Evolutionary conservation across 345 rosid species (phyloP).

Genomic region (Adansonia digitata): DNA sequence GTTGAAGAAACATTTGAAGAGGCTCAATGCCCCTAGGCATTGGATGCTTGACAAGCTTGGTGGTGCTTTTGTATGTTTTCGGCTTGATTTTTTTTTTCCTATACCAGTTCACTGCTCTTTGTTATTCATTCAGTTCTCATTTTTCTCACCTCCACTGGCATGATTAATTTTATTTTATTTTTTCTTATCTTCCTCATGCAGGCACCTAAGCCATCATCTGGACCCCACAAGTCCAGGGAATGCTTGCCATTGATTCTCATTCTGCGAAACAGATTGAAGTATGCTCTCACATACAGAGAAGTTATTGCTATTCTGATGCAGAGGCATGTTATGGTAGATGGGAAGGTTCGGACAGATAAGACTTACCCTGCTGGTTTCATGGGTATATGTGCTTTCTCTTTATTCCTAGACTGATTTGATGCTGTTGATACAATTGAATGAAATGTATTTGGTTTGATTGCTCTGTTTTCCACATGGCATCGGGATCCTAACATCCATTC

Average conservation of each 20-base stretch:
- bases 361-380: conserved; percentile 88
- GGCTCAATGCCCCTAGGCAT: conserved; percentile 88
- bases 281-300: conserved; percentile 65
- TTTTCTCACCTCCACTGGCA: neutral
- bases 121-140: neutral
- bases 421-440: neutral
- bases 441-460: neutral
- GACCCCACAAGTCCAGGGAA: conserved; percentile 86
- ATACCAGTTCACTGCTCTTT: neutral
- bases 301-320: conserved; percentile 73
- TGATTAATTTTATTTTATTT: neutral
- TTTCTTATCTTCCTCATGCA: conserved; percentile 10
- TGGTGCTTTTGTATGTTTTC: conserved; percentile 63
- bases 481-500: neutral
- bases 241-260: conserved; percentile 68
- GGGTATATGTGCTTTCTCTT: conserved; percentile 42
- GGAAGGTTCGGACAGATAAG: conserved; percentile 78
- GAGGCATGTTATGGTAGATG: conserved; percentile 72
- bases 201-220: conserved; percentile 96
- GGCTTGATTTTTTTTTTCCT: neutral
- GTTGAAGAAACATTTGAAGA: conserved; percentile 85
- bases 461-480: neutral
- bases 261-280: conserved; percentile 69
- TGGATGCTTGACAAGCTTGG: conserved; percentile 94
- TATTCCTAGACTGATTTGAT: neutral